Evolutionary conservation across 2,329 filamentous ascomycete species (phyloP), one percentile per base, ranked within the genome.

Genomic region (Rhytidhysteron rufulum): DNA sequence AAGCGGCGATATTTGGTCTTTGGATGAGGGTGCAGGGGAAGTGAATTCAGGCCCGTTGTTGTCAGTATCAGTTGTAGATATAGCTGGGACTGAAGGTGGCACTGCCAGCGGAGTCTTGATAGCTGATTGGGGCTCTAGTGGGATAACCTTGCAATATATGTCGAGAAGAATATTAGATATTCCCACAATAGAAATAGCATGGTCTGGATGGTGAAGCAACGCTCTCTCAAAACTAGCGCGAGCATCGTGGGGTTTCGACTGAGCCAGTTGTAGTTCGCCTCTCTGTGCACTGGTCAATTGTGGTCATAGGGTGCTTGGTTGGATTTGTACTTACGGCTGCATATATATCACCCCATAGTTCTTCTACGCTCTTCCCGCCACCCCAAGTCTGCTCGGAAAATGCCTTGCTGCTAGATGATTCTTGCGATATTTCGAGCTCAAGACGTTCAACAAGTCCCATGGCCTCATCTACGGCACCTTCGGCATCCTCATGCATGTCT

Each of bases 131-230:
- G 81, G 82, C 30, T 84, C 74, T 16, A 87, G 68, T 34, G 79
- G 63, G 24, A 74, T 62, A 8, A 60, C 75, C 62, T 87, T 76
- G 51, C 73, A 81, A 67, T 91, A 95, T 16, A 94, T 82, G 56
- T 96, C 89, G 35, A 97, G 76, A 5, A 98, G 75, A 27, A 97
- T 83, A 52, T 86, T 86, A 15, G 88, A 88, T 17, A 98, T 70
- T 1, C 86, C 87, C 25, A 96, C 80, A 18, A 86, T 94, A 22
- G 87, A 88, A 11, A 75, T 74, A 0, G 86, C 76, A 52, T 98
- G 91, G 57, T 97, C 82, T 1, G 85, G 82, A 47, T 80, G 86
- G 58, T 89, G 82, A 18, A 83, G 80, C 15, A 98, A 71, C 11
- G 90, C 88, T 42, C 83, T 78, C 64, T 98, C 93, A 55, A 91